Base-by-base conservation (phyloP, 2,329 filamentous ascomycete species). In the Aspergillus quadricinctus region DNA sequence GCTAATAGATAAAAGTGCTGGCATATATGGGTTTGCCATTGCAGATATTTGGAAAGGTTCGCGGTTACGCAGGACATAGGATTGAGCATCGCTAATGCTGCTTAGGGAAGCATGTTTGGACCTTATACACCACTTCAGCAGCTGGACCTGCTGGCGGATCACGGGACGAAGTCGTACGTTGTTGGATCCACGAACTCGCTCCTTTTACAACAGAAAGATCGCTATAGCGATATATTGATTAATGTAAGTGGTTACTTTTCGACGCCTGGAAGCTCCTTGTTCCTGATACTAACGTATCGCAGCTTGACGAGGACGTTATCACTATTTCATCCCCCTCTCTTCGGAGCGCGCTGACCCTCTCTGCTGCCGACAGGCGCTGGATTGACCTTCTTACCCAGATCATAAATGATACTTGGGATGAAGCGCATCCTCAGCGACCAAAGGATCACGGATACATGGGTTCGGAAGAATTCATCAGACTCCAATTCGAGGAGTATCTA, bases 401-500 rank as follows among this genome's bases (percentile, higher is more conserved):
- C 41, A 90, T 99, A 23, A 90, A 94, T 66, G 92, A 97, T 62
- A 97, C 94, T 0, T 99, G 94, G 94, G 94, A 99, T 69, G 91
- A 96, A 45, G 80, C 86, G 4, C 93, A 97, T 67, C 94, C 94
- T 0, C 85, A 86, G 60, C 83, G 90, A 49, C 94, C 94, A n/a
- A 97, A 92, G 67, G 96, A 91, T 2, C 88, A 97, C 80, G 92
- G 92, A 29, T 99, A 97, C 68, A 87, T 91, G 40, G 94, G 94
- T 29, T 97, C 92, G 60, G 94, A 99, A 75, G 94, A 97, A 71
- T 97, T 97, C 68, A 99, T 99, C 65, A 86, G 94, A 29, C 84
- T 97, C 43, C 93, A 97, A 68, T 99, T 99, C 61, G 94, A 99
- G 75, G 92, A 97, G 68, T 99, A 99, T 69, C 83, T 99, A 5